Base-by-base conservation (phyloP, 192 early-diverging fungal genomes). In the Funneliformis geosporum region DNA sequence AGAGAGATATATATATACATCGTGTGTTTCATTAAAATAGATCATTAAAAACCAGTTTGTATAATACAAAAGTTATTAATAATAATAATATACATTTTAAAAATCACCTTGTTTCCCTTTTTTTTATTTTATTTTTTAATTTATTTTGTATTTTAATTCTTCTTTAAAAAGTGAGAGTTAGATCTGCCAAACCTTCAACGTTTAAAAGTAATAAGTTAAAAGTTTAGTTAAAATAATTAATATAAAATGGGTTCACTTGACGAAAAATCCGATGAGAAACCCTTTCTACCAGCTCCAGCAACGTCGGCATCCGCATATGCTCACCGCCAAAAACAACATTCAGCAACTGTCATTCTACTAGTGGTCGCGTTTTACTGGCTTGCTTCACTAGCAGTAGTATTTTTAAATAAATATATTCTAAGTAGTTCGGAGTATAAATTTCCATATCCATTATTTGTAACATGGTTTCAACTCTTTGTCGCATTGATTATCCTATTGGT, bases 371-470 rank as follows among this genome's bases (percentile, higher is more conserved):
- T 91, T 71, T 92, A 92, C 74, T 92, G 88, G 83, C 76, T 84
- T 40, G 88, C 83, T 44, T 92, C 91, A 9, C 82, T 92, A 38
- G 82, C 91, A 5, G 90, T 92, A 23, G 91, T 92, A 42, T 92
- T 92, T 62, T 80, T 92, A 28, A 92, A 92, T 80, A 92, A 92
- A 86, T 87, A 86, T 76, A 92, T 92, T 64, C 80, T 92, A 44
- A 88, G 85, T 39, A 81, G 83, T 10, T 86, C 89, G 5, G 88
- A 90, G n/a, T 90, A 81, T 82, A 85, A 85, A 67, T 92, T 92
- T 71, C 89, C 91, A 9, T 92, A 86, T 81, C 89, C 91, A 43
- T 82, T 90, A 46, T 92, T 91, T 72, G 91, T 92, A 47, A 92
- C 91, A 28, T 91, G 90, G 85, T 92, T 83, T 66, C 91, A 92